Evolutionary conservation across 2,329 filamentous ascomycete genomes (phyloP), one percentile per base, ranked within the genome.

Genomic region (Fusarium sp.): DNA sequence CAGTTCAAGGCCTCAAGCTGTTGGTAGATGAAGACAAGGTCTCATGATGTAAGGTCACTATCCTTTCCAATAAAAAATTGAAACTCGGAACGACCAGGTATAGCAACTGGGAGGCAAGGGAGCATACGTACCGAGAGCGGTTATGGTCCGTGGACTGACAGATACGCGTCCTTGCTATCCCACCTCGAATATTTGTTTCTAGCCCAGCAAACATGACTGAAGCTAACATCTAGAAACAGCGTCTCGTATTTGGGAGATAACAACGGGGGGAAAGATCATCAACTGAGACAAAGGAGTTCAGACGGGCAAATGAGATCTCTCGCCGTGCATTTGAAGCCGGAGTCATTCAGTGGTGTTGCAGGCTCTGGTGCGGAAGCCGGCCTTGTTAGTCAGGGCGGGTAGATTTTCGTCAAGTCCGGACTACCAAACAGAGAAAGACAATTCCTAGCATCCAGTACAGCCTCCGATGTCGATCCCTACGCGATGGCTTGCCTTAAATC

Each of bases 381-480:
- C 38, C 42, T 44, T 62, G 33, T 36, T 54, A 58, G 57, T 29
- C 38, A 52, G 47, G 29, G 44, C n/a, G 47, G 56, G 46, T 17
- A 33, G 22, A 39, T 44, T 47, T 47, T 68, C 38, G 33, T 57
- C 33, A 49, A 46, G 39, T 54, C 33, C 45, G 53, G 46, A 44
- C 45, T 42, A 42, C 46, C 45, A 33, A 46, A 52, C 31, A 59
- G 62, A 57, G 35, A 42, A n/a, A 52, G 56, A 59, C 46, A 62
- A 52, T 59, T 44, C 56, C 56, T 62, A 31, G 52, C 72, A 54
- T 54, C 66, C 62, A 57, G 67, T 60, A 44, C 64, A 72, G 72
- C 66, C 59, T 72, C 65, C n/a, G 36, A 38, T 67, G 70, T 62
- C 64, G 75, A 77, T 76, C 74, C 60, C 62, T 71, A 56, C 65